A percentile compares a stretch with the other conserved stretches of the same genome.
These are phyloP conservation scores for Caulochytrium protostelioides DNA, from an alignment of 371 early-diverging fungal species.

Conservation along the genomic window DNA sequence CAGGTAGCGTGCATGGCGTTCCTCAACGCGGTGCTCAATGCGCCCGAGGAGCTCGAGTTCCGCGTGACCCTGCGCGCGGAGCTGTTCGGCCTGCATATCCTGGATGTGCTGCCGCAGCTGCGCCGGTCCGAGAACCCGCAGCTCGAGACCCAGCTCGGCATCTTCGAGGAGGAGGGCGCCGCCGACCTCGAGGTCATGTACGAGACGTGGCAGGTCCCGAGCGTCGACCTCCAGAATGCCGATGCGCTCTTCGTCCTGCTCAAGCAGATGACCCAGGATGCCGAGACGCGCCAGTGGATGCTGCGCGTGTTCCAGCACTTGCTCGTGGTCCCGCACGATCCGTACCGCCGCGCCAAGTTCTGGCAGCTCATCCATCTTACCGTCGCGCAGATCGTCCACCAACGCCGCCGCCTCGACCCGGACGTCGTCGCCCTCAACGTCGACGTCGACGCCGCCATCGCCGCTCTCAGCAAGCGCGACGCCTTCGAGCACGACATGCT, in stretches of 20 bases:
- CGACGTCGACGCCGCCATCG: constrained; percentile 1
- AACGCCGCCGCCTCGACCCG: constrained; percentile 4
- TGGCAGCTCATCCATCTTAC: constrained; percentile 2
- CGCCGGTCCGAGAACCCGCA: constrained; percentile 3
- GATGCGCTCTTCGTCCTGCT: constrained; percentile 5
- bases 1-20: constrained; percentile 10
- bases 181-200: constrained; percentile 5
- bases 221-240: constrained; percentile 1
- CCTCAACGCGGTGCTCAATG: constrained; percentile 12
- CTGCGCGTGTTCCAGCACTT: constrained; percentile 5
- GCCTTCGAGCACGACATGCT: background rate
- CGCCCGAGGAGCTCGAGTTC: constrained; percentile 9
- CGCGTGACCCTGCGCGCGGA: constrained; percentile 8
- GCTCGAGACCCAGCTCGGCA: constrained; percentile 7
- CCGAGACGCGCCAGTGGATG: constrained; percentile 4
- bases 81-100: constrained; percentile 6
- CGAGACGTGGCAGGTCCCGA: background rate
- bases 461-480: constrained; percentile 1
- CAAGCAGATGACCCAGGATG: constrained; percentile 1
- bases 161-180: constrained; percentile 10
- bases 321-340: constrained; percentile 4
- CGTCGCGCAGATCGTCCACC: constrained; percentile 2
- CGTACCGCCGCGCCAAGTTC: constrained; percentile 3
- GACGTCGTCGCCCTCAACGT: constrained; percentile 3
- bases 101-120: constrained; percentile 3